Base-by-base conservation (phyloP, 1,284 basidiomycete genomes). In the Meira nashicola region DNA sequence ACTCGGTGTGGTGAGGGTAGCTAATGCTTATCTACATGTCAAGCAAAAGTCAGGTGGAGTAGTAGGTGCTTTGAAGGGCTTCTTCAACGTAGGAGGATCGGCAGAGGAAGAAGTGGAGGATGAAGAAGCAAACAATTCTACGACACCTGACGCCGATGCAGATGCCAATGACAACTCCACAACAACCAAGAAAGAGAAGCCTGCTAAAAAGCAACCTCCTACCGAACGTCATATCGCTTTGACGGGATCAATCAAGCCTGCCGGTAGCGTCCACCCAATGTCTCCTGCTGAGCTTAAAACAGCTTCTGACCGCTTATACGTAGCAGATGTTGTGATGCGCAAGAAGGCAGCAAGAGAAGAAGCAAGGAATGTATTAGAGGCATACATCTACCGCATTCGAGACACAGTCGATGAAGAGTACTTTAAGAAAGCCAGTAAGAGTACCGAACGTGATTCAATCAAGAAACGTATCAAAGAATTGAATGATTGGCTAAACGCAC, bases 281-380 rank as follows among this genome's bases (percentile, higher is more conserved):
- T 67, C 64, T 0, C 67, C 67, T 44, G 60, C 61, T 6, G 70
- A 77, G 53, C 67, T 68, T 56, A 70, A 68, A 46, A 51, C 44
- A 33, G 64, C 69, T 50, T 67, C 71, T 54, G 74, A 77, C 60
- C 67, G 66, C 39, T 68, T 78, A 44, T 75, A 76, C 62, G 50
- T 62, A 37, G 65, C 96, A 63, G 87, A 93, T 63, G 79, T 82
- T 10, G 87, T 88, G 56, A 92, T 96, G 78, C 81, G 82, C 1
- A 84, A 86, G 17, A 92, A 91, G 76, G 83, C 82, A 28, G 84
- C 86, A 55, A 86, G 86, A 53, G 94, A 94, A 74, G 94, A 97
- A 79, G 90, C 91, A 1, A 85, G 87, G 57, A 99, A 99, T 80
- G 83, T 85, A 28, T 86, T 99, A 58, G 95, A 99, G 80, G 85